Percentiles rank a stretch among this genome's conserved stretches.
These are phyloP conservation scores for Podospora anserina DNA, from an alignment of 495 filamentous ascomycete species.

Conservation along the genomic window DNA sequence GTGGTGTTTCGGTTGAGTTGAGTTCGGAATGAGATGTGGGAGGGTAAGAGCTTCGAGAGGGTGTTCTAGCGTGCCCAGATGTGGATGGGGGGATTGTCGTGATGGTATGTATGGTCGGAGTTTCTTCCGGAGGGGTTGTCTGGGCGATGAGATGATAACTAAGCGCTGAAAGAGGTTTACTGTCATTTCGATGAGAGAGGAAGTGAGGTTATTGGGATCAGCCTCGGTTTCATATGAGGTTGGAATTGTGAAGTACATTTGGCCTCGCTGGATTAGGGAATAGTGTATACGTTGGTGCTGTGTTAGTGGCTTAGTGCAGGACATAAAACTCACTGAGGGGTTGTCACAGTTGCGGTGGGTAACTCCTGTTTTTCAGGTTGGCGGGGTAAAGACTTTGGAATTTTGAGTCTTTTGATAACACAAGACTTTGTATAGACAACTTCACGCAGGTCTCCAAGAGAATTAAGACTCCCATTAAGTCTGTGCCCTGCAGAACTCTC, in stretches of 20 bases:
- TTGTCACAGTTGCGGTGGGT: not conserved
- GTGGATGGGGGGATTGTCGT: not conserved
- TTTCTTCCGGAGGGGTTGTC: not conserved
- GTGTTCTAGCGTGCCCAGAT: not conserved
- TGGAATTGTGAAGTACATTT: not conserved
- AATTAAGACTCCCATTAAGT: not conserved
- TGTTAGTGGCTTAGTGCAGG: not conserved
- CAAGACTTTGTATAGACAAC: not conserved
- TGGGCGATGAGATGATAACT: not conserved
- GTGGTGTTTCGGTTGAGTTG: not conserved
- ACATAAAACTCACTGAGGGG: not conserved
- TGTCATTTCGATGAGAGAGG: not conserved
- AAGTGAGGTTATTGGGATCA: not conserved
- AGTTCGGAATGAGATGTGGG: not conserved
- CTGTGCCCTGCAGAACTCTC: not conserved
- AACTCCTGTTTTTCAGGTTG: not conserved
- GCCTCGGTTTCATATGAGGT: not conserved
- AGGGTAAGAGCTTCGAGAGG: not conserved
- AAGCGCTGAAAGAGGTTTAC: not conserved
- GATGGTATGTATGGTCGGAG: not conserved
- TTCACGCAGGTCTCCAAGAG: not conserved
- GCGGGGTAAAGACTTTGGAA: not conserved
- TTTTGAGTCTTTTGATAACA: not conserved
- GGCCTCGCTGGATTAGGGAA: not conserved
- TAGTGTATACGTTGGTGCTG: not conserved